Conservation (phyloP, 1,284 basidiomycete genomes). For the Pterulicium gracile region DNA sequence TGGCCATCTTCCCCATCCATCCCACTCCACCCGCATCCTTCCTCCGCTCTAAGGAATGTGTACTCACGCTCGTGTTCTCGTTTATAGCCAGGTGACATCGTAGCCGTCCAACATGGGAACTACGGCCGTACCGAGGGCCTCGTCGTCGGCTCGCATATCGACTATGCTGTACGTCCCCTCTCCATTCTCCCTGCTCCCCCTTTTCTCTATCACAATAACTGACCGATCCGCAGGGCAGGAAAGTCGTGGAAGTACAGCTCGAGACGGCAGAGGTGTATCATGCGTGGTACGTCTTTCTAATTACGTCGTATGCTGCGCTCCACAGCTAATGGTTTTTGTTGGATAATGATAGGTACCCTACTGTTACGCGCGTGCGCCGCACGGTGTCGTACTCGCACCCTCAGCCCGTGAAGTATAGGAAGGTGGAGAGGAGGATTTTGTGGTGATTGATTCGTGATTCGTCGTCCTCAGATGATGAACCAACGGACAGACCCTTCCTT, state of each 20-base stretch:
- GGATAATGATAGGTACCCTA: slow-evolving; percentile 43
- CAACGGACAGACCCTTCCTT: too few species aligned
- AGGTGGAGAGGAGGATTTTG: slow-evolving; percentile 60
- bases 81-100: slow-evolving; percentile 63
- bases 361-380: slow-evolving; percentile 62
- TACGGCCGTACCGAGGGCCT: slow-evolving; percentile 62
- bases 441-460: slow-evolving; percentile 46
- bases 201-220: slow-evolving; percentile 3
- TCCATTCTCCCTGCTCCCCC: background rate
- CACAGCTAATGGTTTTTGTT: slow-evolving; percentile 2
- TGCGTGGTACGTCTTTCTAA: slow-evolving; percentile 37
- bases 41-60: too few species aligned
- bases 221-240: slow-evolving; percentile 45
- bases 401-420: slow-evolving; percentile 29
- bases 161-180: slow-evolving; percentile 45
- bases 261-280: slow-evolving; percentile 57
- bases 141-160: slow-evolving; percentile 61
- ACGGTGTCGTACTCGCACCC: slow-evolving; percentile 49
- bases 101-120: slow-evolving; percentile 54
- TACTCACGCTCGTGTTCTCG: background rate
- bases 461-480: too few species aligned
- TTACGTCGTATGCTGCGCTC: too few species aligned
- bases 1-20: too few species aligned
- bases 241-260: slow-evolving; percentile 70
- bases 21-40: too few species aligned